Conservation (phyloP, 371 early-diverging fungal genomes). For the Apophysomyces elegans region DNA sequence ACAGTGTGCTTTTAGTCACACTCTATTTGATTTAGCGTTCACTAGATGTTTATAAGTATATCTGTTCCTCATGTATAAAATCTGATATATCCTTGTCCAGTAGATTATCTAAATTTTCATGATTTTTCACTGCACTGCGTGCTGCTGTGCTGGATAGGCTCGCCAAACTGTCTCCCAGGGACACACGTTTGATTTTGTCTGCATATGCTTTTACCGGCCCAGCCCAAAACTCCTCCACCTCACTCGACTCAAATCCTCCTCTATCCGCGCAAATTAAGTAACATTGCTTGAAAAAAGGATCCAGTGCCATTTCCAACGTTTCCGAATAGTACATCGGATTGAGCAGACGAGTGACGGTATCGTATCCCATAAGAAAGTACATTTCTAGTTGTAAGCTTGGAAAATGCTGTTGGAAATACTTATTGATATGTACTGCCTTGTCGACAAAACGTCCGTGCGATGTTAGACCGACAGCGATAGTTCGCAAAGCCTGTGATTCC, state of each 20-base stretch:
- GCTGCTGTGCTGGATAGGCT: background rate
- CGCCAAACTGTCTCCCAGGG: conserved; percentile 53
- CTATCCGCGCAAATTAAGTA: conserved; percentile 57
- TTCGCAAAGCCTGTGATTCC: conserved; percentile 19
- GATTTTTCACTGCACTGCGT: conserved; percentile 70
- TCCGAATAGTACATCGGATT: conserved; percentile 65
- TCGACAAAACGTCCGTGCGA: conserved; percentile 63
- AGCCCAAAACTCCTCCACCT: conserved; percentile 27
- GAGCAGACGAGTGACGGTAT: conserved; percentile 63
- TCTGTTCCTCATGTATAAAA: background rate
- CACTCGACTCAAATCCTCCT: conserved; percentile 27
- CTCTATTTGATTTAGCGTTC: too few species aligned
- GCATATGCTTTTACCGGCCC: background rate
- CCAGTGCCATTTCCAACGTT: conserved; percentile 36
- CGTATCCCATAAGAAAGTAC: conserved; percentile 68
- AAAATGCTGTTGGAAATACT: conserved; percentile 15
- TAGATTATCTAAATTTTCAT: background rate
- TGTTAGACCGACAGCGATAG: conserved; percentile 55
- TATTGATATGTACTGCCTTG: conserved; percentile 49
- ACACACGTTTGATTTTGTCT: conserved; percentile 48
- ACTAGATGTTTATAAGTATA: background rate
- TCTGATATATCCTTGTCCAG: background rate
- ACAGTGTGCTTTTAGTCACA: too few species aligned
- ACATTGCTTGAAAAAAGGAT: conserved; percentile 53
- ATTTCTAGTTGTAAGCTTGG: conserved; percentile 30